Conservation (phyloP, 306 rosid genomes). For the cucumber (Cucumis sativus) region DNA sequence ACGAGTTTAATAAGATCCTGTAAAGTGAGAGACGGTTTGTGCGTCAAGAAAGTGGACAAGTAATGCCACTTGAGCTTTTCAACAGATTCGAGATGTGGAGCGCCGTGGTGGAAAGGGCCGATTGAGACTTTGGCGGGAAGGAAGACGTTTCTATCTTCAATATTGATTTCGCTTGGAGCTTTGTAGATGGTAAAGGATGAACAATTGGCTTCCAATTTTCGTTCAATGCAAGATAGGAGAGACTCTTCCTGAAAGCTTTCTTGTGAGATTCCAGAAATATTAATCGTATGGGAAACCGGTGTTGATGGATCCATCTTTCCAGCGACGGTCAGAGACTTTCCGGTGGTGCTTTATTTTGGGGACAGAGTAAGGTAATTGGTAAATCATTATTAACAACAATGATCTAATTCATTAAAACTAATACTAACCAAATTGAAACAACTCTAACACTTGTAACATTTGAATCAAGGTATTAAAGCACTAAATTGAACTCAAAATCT, state of each 20-base stretch:
- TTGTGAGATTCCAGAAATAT: neutral
- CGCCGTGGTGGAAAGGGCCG: conserved; percentile 39
- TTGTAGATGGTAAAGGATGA: conserved; percentile 26
- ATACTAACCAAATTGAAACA: too few relatives aligned
- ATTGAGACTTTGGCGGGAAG: conserved; percentile 28
- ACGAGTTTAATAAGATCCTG: conserved; percentile 22
- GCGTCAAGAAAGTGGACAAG: conserved; percentile 29
- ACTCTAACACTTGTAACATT: too few relatives aligned
- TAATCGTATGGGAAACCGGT: neutral
- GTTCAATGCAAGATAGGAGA: conserved; percentile 29
- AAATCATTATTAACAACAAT: neutral
- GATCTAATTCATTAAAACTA: neutral
- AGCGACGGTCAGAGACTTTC: neutral
- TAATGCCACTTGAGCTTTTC: conserved; percentile 40
- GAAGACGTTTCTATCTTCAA: neutral
- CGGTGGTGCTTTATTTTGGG: neutral
- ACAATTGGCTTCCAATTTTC: conserved; percentile 28
- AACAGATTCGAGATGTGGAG: neutral
- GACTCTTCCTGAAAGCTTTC: neutral
- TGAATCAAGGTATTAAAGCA: too few relatives aligned
- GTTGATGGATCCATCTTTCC: neutral
- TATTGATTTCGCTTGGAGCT: conserved; percentile 15
- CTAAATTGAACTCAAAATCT: too few relatives aligned
- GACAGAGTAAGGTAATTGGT: neutral
- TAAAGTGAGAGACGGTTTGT: conserved; percentile 25